A percentile compares a stretch with the other conserved stretches of the same genome.
These are phyloP conservation scores for Ustilago hordei DNA, from an alignment of 1,284 basidiomycete genomes.

Conservation along the genomic window DNA sequence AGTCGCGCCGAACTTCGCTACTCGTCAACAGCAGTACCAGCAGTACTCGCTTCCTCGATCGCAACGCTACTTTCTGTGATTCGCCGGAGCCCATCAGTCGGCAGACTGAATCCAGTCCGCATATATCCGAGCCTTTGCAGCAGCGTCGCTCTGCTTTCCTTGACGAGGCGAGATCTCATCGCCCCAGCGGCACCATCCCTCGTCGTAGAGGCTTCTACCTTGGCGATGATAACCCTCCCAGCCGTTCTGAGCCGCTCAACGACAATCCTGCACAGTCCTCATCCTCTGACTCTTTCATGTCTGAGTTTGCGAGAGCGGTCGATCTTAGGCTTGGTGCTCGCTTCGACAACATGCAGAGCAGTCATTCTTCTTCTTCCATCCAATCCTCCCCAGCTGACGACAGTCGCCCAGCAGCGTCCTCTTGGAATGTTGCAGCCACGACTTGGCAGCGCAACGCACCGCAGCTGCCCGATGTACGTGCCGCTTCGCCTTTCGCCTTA, in stretches of 20 bases:
- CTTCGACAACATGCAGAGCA: conserved; percentile 6
- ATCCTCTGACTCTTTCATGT: conserved; percentile 26
- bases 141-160: conserved; percentile 12
- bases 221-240: conserved; percentile 17
- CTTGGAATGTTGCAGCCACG: neutral
- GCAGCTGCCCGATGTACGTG: conserved; percentile 36
- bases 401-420: neutral
- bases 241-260: neutral
- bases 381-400: neutral
- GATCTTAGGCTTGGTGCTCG: conserved; percentile 29
- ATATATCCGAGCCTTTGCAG: neutral
- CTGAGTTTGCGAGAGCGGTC: conserved; percentile 32
- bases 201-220: conserved; percentile 36
- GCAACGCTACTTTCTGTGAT: conserved; percentile 1
- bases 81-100: conserved; percentile 21
- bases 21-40: conserved; percentile 43
- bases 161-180: conserved; percentile 14
- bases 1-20: conserved; percentile 25
- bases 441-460: conserved; percentile 13
- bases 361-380: neutral
- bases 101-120: neutral
- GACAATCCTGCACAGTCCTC: neutral
- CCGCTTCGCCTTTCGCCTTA: conserved; percentile 32
- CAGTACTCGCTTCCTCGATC: neutral
- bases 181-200: conserved; percentile 14